These are phyloP conservation scores for Ophiorrhiza pumila DNA, from an alignment of 257 asterid species.

Conservation along the genomic window DNA sequence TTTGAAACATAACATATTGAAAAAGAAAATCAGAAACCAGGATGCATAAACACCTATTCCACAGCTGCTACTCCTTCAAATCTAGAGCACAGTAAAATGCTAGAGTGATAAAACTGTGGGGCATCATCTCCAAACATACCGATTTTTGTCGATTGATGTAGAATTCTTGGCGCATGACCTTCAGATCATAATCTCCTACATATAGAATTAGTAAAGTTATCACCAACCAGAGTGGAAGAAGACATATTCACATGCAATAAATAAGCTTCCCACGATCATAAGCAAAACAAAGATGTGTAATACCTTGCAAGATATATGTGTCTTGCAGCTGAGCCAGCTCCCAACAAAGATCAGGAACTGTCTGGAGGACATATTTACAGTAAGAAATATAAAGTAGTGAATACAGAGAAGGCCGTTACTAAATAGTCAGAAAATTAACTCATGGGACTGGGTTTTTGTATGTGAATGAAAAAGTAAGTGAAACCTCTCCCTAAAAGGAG, in stretches of 20 bases:
- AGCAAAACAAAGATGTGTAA: constrained; percentile 15
- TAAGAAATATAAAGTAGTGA: constrained; percentile 18
- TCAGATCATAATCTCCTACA: constrained; percentile 93
- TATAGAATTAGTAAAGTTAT: constrained; percentile 11
- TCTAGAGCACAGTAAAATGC: not conserved
- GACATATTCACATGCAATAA: not conserved
- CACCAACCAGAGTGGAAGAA: constrained; percentile 15
- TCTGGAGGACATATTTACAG: constrained; percentile 46
- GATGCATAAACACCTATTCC: not conserved
- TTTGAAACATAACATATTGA: too few species aligned
- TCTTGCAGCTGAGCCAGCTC: constrained; percentile 98
- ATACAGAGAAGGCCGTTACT: constrained; percentile 1
- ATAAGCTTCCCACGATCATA: not conserved
- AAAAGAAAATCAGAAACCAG: not conserved
- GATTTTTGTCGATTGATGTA: constrained; percentile 81
- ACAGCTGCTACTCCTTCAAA: not conserved
- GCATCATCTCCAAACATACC: constrained; percentile 45
- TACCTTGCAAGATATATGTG: constrained; percentile 96
- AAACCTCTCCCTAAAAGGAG: not conserved
- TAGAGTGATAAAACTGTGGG: constrained; percentile 14
- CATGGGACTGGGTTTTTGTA: not conserved
- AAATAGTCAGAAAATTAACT: not conserved
- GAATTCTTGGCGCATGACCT: constrained; percentile 98
- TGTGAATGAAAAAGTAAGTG: not conserved
- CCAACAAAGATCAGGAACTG: constrained; percentile 94